Conservation (phyloP, 2,329 filamentous ascomycete genomes). For the Amesomyces nigricolor region DNA sequence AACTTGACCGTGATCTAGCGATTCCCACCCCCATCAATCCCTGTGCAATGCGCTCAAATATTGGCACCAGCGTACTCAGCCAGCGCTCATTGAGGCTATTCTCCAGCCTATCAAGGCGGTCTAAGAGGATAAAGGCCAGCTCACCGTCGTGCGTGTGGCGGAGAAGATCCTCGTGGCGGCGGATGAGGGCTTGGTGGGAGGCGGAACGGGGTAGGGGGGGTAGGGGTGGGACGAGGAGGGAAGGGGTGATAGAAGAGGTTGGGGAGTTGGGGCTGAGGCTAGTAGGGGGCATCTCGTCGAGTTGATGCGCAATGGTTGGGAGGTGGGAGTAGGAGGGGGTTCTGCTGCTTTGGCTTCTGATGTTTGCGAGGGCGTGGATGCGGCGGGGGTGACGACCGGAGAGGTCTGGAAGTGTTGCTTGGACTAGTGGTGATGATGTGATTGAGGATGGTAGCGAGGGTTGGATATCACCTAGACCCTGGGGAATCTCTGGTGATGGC, state of each 20-base stretch:
- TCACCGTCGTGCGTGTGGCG: conserved; percentile 41
- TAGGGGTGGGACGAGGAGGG: neutral
- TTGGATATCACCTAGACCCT: neutral
- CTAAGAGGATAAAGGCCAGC: conserved; percentile 34
- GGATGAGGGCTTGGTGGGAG: conserved; percentile 29
- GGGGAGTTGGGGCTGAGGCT: neutral
- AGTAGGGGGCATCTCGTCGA: too few relatives aligned
- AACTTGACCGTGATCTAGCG: too few relatives aligned
- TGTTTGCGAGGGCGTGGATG: conserved; percentile 9
- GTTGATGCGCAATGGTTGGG: neutral
- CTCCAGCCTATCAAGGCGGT: conserved; percentile 38
- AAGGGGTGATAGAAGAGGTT: neutral
- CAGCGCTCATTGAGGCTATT: conserved; percentile 36
- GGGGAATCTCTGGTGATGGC: neutral
- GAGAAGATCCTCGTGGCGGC: conserved; percentile 37
- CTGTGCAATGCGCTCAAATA: conserved; percentile 39
- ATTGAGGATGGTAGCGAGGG: neutral
- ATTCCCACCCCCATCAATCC: neutral
- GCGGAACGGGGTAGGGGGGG: neutral
- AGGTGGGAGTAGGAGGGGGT: neutral
- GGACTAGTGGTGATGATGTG: neutral
- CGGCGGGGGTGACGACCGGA: neutral
- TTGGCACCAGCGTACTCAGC: conserved; percentile 37
- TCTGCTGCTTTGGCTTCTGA: neutral
- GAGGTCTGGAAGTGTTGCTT: too few relatives aligned